Conservation (phyloP, 139 green algal genomes). For the Yamagishiella unicocca region DNA sequence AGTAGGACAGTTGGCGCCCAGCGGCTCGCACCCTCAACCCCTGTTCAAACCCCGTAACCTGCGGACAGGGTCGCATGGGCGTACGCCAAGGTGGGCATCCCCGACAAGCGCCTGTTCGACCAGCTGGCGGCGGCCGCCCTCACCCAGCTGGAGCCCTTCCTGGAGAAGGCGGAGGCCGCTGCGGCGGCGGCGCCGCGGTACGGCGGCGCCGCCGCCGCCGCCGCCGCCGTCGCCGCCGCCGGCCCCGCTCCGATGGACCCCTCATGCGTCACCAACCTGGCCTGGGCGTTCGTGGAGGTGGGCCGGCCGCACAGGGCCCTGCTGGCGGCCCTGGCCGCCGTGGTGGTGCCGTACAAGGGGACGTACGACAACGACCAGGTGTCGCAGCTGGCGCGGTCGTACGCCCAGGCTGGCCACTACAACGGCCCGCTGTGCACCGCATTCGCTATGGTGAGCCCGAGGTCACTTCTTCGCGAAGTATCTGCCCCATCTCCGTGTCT, state of each 20-base stretch:
- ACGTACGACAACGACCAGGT: slow-evolving; percentile 21
- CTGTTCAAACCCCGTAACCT: too few species aligned
- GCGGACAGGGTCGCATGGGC: slow-evolving; percentile 40
- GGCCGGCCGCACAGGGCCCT: not conserved
- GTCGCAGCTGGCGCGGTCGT: not conserved
- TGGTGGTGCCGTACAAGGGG: slow-evolving; percentile 17
- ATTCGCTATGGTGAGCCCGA: not conserved
- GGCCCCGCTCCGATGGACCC: slow-evolving; percentile 12
- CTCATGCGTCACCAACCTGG: slow-evolving; percentile 8
- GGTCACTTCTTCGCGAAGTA: too few species aligned
- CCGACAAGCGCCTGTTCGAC: not conserved
- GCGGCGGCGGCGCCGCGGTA: not conserved
- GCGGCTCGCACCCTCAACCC: too few species aligned
- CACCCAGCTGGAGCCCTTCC: not conserved
- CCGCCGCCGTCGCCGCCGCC: not conserved
- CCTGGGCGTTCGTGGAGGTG: not conserved
- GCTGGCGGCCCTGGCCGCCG: slow-evolving; percentile 7
- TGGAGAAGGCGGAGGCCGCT: not conserved
- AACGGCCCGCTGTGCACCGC: not conserved
- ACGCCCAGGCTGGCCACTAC: not conserved
- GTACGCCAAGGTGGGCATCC: not conserved
- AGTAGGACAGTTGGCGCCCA: too few species aligned
- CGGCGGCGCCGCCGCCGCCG: not conserved
- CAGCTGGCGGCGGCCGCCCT: not conserved
- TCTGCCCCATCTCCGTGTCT: too few species aligned